Evolutionary conservation across 2,329 filamentous ascomycete genomes (phyloP).

Genomic region (Xylariaceae sp.): DNA sequence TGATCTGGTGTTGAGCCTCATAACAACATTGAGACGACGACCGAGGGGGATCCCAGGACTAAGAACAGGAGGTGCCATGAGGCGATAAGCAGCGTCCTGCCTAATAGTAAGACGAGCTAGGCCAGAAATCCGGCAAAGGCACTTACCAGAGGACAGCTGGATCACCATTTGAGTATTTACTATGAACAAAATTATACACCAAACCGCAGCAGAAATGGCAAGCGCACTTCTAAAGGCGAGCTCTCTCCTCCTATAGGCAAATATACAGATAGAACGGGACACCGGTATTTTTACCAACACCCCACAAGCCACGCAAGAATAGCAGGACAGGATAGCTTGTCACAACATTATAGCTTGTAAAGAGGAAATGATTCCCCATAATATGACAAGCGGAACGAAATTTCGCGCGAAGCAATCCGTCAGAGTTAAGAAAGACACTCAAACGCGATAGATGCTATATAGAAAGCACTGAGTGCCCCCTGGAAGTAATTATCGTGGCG

Average conservation of each 20-base stretch:
- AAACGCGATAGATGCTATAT: constrained; percentile 59
- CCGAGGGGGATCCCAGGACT: constrained; percentile 78
- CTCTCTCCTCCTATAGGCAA: constrained; percentile 65
- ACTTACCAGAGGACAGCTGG: constrained; percentile 72
- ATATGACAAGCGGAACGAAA: constrained; percentile 55
- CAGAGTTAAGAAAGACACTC: constrained; percentile 64
- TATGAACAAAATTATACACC: not conserved
- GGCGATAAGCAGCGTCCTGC: constrained; percentile 62
- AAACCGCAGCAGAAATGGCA: constrained; percentile 66
- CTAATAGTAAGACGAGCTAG: constrained; percentile 71
- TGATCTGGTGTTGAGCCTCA: constrained; percentile 75
- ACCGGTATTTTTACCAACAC: constrained; percentile 60
- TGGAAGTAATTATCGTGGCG: constrained; percentile 50
- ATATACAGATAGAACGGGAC: constrained; percentile 62
- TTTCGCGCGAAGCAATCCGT: constrained; percentile 58
- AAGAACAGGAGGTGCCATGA: constrained; percentile 85
- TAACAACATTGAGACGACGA: constrained; percentile 68
- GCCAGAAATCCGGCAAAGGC: constrained; percentile 77
- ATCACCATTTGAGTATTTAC: constrained; percentile 38
- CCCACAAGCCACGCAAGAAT: constrained; percentile 52
- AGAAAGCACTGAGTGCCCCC: constrained; percentile 59
- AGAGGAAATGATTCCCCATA: constrained; percentile 77
- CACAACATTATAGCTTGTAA: constrained; percentile 64
- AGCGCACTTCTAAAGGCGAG: constrained; percentile 80
- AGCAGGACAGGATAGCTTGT: constrained; percentile 61